Conservation (phyloP, 805 yeast genomes). For the Tetrapisispora fleetii region DNA sequence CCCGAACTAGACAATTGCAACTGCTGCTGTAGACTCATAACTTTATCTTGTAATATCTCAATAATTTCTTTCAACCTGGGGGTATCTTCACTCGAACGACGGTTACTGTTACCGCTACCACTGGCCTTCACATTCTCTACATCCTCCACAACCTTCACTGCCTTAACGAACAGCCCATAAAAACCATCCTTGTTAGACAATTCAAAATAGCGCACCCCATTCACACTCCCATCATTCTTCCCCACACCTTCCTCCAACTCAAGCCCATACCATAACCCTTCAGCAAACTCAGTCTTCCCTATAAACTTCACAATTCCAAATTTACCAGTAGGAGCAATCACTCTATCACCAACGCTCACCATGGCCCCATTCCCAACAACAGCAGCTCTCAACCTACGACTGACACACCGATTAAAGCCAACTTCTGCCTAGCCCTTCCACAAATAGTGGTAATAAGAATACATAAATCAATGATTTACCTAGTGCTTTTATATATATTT, state of each 20-base stretch:
- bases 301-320: constrained; percentile 39
- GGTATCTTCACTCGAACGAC: constrained; percentile 11
- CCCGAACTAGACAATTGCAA: constrained; percentile 6
- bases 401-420: no score
- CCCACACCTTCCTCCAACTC: constrained; percentile 57
- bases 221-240: constrained; percentile 68
- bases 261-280: constrained; percentile 73
- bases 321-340: constrained; percentile 29
- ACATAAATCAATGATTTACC: no score
- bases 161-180: background rate
- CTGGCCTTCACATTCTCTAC: background rate
- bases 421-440: no score
- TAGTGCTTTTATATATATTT: background rate
- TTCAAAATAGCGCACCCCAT: constrained; percentile 48
- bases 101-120: background rate
- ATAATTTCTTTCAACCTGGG: constrained; percentile 22
- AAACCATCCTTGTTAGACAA: constrained; percentile 23
- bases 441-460: no score
- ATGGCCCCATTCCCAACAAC: background rate
- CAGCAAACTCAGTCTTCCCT: constrained; percentile 49
- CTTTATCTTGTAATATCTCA: constrained; percentile 37
- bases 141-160: background rate
- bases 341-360: constrained; percentile 24
- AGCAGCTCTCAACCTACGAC: background rate
- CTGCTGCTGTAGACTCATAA: constrained; percentile 21